A percentile compares a stretch with the other conserved stretches of the same genome.
Conservation (phyloP, 306 rosid species). For the barrel medic (Medicago truncatula) region MtrunA17r5.0-ANR NC_053044.1:43151001-43151500, state of each 20-base stretch:
- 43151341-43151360: too few species aligned
- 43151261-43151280: background rate
- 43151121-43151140: background rate
- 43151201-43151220: background rate
- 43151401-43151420: too few species aligned
- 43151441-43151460: too few species aligned
- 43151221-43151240: background rate
- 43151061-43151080: background rate
- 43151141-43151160: too few species aligned
- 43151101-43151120: too few species aligned
- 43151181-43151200: background rate
- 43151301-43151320: background rate
- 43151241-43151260: background rate
- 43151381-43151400: too few species aligned
- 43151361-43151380: too few species aligned
- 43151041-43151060: background rate
- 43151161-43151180: too few species aligned
- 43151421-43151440: too few species aligned
- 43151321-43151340: too few species aligned
- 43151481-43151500: background rate
- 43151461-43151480: too few species aligned
- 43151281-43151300: background rate
- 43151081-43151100: background rate
- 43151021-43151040: background rate
- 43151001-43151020: background rate